These are phyloP conservation scores for Capsicum rhomboideum DNA, from an alignment of 257 asterid species.

Conservation along the genomic window DNA sequence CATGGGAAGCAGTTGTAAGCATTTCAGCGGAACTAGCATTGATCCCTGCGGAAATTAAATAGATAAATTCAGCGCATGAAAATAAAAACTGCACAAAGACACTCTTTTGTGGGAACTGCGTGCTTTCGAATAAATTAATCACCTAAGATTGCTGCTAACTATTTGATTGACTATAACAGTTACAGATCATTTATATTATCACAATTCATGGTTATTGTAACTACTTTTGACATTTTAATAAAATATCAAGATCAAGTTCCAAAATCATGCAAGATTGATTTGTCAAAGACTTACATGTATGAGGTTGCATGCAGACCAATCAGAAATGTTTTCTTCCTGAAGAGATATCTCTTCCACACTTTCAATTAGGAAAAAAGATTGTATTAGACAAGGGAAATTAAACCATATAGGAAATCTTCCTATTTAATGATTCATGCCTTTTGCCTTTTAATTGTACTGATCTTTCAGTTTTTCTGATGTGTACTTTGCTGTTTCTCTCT, in stretches of 20 bases:
- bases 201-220: background rate
- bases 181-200: background rate
- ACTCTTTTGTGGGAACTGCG: background rate
- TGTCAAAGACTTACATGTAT: background rate
- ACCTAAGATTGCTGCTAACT: background rate
- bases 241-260: background rate
- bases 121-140: background rate
- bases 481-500: background rate
- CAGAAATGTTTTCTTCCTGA: constrained; percentile 3
- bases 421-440: background rate
- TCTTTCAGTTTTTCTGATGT: background rate
- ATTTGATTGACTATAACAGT: background rate
- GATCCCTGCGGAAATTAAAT: background rate
- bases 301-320: background rate
- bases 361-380: constrained; percentile 1
- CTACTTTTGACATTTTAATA: background rate
- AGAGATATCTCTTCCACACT: constrained; percentile 2
- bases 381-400: background rate
- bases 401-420: background rate
- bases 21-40: background rate
- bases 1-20: background rate
- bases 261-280: background rate
- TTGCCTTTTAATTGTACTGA: background rate
- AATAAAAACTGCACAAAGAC: background rate
- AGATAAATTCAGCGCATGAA: background rate